Conservation (phyloP, 176 grass and related monocot genomes). For the Puccinellia tenuiflora region DNA sequence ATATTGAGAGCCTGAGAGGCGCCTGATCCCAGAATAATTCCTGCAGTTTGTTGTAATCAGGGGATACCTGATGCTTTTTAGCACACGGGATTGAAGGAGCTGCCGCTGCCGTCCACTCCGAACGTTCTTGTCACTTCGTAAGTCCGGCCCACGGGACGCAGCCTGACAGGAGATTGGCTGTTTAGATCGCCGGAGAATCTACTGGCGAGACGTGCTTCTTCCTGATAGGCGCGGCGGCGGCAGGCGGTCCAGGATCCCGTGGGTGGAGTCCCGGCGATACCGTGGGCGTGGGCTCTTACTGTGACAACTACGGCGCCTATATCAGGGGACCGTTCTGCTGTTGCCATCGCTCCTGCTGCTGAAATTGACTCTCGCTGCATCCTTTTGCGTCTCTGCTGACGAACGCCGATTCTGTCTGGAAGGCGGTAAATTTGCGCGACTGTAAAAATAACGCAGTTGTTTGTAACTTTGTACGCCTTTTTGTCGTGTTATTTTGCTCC, state of each 20-base stretch:
- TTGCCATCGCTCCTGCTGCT: constrained; percentile 1
- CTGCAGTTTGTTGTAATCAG: neutral
- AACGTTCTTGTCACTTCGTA: neutral
- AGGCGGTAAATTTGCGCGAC: neutral
- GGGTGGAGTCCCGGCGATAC: constrained; percentile 15
- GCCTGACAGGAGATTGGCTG: neutral
- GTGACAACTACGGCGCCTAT: neutral
- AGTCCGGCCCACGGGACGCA: constrained; percentile 6
- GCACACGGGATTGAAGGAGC: constrained; percentile 37
- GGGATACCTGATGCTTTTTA: constrained; percentile 4
- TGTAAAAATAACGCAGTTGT: neutral
- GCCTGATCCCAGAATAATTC: neutral
- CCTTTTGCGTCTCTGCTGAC: neutral
- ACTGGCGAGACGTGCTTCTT: neutral
- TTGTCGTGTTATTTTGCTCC: neutral
- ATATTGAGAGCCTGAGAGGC: neutral
- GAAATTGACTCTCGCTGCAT: neutral
- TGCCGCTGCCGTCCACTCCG: no score
- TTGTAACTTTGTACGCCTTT: no score
- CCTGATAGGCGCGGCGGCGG: constrained; percentile 10
- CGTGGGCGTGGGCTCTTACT: constrained; percentile 33
- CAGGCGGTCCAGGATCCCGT: neutral
- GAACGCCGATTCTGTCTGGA: no score
- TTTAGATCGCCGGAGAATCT: neutral
- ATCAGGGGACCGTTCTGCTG: neutral